These are phyloP conservation scores for Malassezia japonica DNA, from an alignment of 1,284 basidiomycete species.

Conservation along the genomic window DNA sequence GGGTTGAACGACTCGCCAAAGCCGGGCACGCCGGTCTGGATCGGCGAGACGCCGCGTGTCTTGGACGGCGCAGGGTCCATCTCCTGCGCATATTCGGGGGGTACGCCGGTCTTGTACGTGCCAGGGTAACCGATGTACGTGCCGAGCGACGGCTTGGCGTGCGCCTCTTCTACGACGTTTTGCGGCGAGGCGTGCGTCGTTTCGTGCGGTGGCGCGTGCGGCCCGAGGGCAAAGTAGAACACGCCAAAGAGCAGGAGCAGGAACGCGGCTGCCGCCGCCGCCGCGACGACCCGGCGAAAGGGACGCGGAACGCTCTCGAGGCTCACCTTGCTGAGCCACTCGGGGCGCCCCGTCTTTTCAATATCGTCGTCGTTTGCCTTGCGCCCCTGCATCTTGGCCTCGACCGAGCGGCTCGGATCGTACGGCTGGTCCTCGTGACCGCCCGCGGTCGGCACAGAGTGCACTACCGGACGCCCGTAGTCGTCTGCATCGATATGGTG, in stretches of 20 bases:
- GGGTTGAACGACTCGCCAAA: slow-evolving; percentile 27
- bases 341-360: slow-evolving; percentile 13
- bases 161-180: slow-evolving; percentile 27
- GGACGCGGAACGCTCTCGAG: not conserved
- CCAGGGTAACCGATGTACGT: slow-evolving; percentile 39
- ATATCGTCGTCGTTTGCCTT: slow-evolving; percentile 1
- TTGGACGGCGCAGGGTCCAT: slow-evolving; percentile 23
- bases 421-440: not conserved
- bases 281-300: not conserved
- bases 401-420: not conserved
- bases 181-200: slow-evolving; percentile 22
- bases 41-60: slow-evolving; percentile 30
- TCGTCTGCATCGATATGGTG: slow-evolving; percentile 16
- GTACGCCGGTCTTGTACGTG: slow-evolving; percentile 27
- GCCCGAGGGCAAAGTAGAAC: slow-evolving; percentile 34
- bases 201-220: slow-evolving; percentile 2
- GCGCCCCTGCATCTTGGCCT: not conserved
- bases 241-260: slow-evolving; percentile 21
- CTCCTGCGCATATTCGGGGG: slow-evolving; percentile 36
- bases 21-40: slow-evolving; percentile 33
- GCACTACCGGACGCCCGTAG: slow-evolving; percentile 5
- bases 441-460: slow-evolving; percentile 6
- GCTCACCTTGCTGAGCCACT: slow-evolving; percentile 6
- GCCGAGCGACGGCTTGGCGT: slow-evolving; percentile 1
- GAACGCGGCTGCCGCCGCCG: not conserved